Evolutionary conservation across 2,329 filamentous ascomycete genomes (phyloP).

Genomic region (Fusarium coicis): DNA sequence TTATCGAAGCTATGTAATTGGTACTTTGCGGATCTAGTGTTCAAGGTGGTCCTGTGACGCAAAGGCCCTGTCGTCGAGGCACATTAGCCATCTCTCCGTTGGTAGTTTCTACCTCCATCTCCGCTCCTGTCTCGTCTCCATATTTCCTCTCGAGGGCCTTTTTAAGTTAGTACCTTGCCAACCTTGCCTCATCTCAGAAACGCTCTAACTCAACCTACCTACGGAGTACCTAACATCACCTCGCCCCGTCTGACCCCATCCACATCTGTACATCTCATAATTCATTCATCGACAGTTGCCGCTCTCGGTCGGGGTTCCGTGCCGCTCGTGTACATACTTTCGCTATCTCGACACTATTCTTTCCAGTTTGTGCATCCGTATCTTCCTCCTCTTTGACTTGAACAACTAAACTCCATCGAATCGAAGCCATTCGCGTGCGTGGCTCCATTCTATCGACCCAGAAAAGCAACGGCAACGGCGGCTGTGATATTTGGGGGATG

Average conservation of each 20-base stretch:
- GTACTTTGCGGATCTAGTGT: constrained; percentile 18
- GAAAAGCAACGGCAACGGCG: constrained; percentile 11
- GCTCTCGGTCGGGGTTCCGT: constrained; percentile 39
- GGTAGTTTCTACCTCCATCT: constrained; percentile 26
- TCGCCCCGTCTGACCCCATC: constrained; percentile 42
- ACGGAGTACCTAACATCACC: constrained; percentile 6
- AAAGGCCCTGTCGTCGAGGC: constrained; percentile 14
- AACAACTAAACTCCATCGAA: neutral
- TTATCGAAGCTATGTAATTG: neutral
- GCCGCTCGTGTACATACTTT: constrained; percentile 37
- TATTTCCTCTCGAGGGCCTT: constrained; percentile 31
- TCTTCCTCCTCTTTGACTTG: constrained; percentile 5
- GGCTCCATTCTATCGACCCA: neutral
- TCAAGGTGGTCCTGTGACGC: constrained; percentile 4
- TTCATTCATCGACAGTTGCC: constrained; percentile 36
- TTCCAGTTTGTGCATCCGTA: constrained; percentile 16
- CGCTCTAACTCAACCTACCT: constrained; percentile 41
- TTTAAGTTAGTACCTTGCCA: constrained; percentile 36
- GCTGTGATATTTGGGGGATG: constrained; percentile 8
- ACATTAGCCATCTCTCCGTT: constrained; percentile 13
- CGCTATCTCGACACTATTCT: constrained; percentile 26
- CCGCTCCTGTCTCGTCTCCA: constrained; percentile 19
- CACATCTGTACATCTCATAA: constrained; percentile 35
- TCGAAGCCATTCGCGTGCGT: constrained; percentile 21
- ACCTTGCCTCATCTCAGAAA: constrained; percentile 36